Conservation (phyloP, 371 early-diverging fungal species). For the Mortierella sp. region DNA sequence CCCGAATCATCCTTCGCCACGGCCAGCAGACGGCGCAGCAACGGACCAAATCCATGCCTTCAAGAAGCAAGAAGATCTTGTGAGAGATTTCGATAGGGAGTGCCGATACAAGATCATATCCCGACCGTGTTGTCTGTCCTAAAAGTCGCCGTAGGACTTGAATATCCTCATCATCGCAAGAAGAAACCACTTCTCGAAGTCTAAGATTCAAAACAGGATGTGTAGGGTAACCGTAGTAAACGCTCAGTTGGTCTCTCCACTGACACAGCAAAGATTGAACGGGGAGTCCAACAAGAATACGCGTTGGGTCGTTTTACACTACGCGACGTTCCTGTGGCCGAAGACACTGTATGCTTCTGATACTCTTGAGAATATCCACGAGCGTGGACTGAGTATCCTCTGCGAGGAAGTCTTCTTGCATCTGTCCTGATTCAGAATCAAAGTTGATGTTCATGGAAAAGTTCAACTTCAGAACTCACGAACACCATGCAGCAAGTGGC, state of each 20-base stretch:
- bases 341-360: constrained; percentile 17
- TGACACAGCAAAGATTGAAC: too few relatives aligned
- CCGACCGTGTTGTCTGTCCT: constrained; percentile 23
- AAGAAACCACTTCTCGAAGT: constrained; percentile 25
- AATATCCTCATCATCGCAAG: constrained; percentile 23
- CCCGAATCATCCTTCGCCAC: constrained; percentile 29
- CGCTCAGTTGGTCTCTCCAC: too few relatives aligned
- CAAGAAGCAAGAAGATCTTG: constrained; percentile 26
- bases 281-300: too few relatives aligned
- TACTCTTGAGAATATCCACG: constrained; percentile 22
- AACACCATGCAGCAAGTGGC: too few relatives aligned
- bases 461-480: too few relatives aligned
- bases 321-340: constrained; percentile 40
- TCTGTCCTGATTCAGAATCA: constrained; percentile 2
- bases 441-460: too few relatives aligned
- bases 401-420: neutral
- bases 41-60: constrained; percentile 34
- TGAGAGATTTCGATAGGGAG: constrained; percentile 29
- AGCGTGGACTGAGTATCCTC: constrained; percentile 4
- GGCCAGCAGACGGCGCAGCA: constrained; percentile 37
- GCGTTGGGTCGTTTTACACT: constrained; percentile 30
- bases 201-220: constrained; percentile 1
- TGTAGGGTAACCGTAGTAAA: too few relatives aligned
- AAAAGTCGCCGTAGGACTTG: constrained; percentile 31
- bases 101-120: constrained; percentile 35